Percentiles rank a stretch among this genome's conserved stretches.
These are phyloP conservation scores for Tylopilus sp. DNA, from an alignment of 1,284 basidiomycete species.

Conservation along the genomic window DNA sequence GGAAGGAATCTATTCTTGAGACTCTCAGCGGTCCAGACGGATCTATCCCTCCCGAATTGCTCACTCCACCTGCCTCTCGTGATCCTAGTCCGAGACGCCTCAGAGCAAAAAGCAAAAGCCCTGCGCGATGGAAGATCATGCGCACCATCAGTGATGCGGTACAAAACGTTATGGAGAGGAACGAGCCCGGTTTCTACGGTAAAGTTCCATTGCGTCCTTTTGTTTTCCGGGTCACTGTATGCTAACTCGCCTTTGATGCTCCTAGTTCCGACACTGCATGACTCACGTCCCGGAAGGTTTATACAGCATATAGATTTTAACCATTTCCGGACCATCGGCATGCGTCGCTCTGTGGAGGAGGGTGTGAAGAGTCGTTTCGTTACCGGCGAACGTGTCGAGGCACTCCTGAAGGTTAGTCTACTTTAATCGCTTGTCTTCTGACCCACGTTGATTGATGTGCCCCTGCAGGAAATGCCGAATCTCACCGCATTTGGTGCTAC, in stretches of 20 bases:
- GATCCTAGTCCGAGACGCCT: slow-evolving; percentile 74
- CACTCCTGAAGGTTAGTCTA: slow-evolving; percentile 69
- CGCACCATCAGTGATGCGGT: slow-evolving; percentile 71
- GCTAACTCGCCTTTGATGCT: slow-evolving; percentile 2
- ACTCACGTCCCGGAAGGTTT: slow-evolving; percentile 72
- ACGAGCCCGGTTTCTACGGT: slow-evolving; percentile 67
- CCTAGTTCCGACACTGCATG: slow-evolving; percentile 66
- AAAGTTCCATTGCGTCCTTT: background rate
- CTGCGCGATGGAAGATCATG: slow-evolving; percentile 76
- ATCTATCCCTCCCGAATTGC: slow-evolving; percentile 66
- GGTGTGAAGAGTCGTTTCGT: slow-evolving; percentile 89
- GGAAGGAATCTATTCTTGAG: slow-evolving; percentile 61
- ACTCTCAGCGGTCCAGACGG: slow-evolving; percentile 57
- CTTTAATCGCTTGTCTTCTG: slow-evolving; percentile 1
- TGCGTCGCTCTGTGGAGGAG: slow-evolving; percentile 89
- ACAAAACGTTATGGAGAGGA: slow-evolving; percentile 58
- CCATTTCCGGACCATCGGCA: slow-evolving; percentile 92
- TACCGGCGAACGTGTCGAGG: slow-evolving; percentile 81
- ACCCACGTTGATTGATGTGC: slow-evolving; percentile 14
- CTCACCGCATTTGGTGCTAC: slow-evolving; percentile 84
- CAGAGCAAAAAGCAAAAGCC: slow-evolving; percentile 70
- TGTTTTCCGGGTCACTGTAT: slow-evolving; percentile 1
- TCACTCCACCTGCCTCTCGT: slow-evolving; percentile 72
- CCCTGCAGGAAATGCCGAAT: slow-evolving; percentile 75
- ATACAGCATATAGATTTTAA: slow-evolving; percentile 85